Base-by-base conservation (phyloP, 257 asterid genomes). In the Salvia rosmarinus region DNA sequence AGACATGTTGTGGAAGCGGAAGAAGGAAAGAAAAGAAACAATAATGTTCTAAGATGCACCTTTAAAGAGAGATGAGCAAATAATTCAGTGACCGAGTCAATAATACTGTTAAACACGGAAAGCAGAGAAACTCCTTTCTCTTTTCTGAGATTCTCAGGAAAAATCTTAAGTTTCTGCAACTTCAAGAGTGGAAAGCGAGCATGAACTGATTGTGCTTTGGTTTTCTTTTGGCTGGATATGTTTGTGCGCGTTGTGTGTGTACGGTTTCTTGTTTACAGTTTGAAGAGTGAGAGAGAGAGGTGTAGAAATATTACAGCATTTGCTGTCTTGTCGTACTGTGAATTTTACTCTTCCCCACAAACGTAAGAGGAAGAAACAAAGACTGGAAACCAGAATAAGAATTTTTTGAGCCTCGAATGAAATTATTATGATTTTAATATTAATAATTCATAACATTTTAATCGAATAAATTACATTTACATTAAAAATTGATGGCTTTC, bases 91-190 rank as follows among this genome's bases (percentile, higher is more conserved):
- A 11, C 35, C 37, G 61, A 37, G 66, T 17, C 14, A 44, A 52
- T 14, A 4, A 60, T 64, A 39, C 34, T 50, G 52, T 11, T 37
- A 6, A 43, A 55, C 57, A 75, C 50, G 51, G 63, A 70, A 77
- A 47, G 77, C 25, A 66, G 74, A 66, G 44, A 49, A 46, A 72
- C 59, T 44, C 64, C 23, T 65, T 42, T 13, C 21, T 51, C 30
- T 43, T 60, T 43, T 66, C 71, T 32, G 70, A 77, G 56, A 64
- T 16, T 67, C 64, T 35, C 55, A 59, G 52, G 50, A 68, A 75
- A 68, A 73, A 43, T 73, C 71, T 61, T 61, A 68, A 72, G 80
- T 14, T 60, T 52, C 51, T 51, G 71, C 28, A 75, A 51, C 71
- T 50, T 72, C 71, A 46, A 32, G 82, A 72, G 51, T 46, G 39